Conservation (phyloP, 2,329 filamentous ascomycete species). For the Fusarium floridanum region DNA sequence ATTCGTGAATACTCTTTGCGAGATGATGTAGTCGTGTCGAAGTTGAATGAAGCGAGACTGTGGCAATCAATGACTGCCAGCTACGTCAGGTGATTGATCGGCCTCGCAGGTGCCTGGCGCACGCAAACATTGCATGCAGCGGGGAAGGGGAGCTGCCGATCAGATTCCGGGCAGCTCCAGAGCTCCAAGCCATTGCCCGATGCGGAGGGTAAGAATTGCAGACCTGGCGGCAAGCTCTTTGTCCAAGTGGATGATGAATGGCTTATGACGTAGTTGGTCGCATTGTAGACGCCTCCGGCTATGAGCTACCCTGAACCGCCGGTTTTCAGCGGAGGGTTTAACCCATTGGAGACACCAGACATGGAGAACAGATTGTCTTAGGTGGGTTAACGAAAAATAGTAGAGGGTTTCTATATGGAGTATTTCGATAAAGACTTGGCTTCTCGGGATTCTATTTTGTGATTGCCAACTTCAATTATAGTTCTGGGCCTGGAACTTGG, state of each 20-base stretch:
- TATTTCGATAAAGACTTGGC: too few species aligned
- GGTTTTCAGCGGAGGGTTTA: not conserved
- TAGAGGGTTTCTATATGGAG: not conserved
- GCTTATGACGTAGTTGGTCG: slow-evolving; percentile 9
- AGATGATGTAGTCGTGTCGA: slow-evolving; percentile 28
- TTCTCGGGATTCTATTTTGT: not conserved
- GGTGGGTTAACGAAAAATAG: not conserved
- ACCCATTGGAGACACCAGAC: not conserved
- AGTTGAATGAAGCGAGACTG: slow-evolving; percentile 19
- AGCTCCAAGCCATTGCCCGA: slow-evolving; percentile 25
- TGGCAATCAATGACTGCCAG: slow-evolving; percentile 27
- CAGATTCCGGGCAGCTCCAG: slow-evolving; percentile 35
- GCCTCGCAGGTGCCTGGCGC: slow-evolving; percentile 24
- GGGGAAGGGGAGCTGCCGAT: slow-evolving; percentile 40
- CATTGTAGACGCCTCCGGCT: not conserved
- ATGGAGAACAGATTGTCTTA: not conserved
- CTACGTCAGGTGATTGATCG: slow-evolving; percentile 41
- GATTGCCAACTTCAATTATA: not conserved
- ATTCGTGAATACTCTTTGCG: not conserved
- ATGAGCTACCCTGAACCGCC: slow-evolving; percentile 15
- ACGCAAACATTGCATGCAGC: slow-evolving; percentile 32
- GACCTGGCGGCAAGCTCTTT: slow-evolving; percentile 17
- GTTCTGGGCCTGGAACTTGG: not conserved
- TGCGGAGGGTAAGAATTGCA: slow-evolving; percentile 32
- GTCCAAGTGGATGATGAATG: slow-evolving; percentile 9